These are phyloP conservation scores for Sanguinoderma infundibulare DNA, from an alignment of 1,284 basidiomycete genomes.

Conservation along the genomic window DNA sequence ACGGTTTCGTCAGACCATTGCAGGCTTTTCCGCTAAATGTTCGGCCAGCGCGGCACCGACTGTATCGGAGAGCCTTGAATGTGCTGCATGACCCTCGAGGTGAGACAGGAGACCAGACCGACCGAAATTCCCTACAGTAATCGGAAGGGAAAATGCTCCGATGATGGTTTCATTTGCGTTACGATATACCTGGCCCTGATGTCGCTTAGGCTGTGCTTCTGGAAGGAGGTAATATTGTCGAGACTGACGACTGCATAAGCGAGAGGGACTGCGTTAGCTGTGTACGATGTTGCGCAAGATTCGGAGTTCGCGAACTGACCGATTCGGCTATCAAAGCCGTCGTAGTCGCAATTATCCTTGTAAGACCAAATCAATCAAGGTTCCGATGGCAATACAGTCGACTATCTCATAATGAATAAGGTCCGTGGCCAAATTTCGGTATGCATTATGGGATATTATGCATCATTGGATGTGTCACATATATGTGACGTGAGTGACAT, in stretches of 20 bases:
- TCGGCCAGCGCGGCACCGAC: slow-evolving; percentile 61
- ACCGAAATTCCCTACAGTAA: slow-evolving; percentile 66
- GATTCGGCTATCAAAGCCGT: slow-evolving; percentile 48
- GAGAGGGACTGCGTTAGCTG: slow-evolving; percentile 34
- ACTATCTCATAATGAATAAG: too few relatives aligned
- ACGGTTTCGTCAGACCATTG: slow-evolving; percentile 48
- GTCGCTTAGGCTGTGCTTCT: neutral
- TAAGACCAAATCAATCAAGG: slow-evolving; percentile 22
- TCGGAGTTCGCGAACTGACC: slow-evolving; percentile 40
- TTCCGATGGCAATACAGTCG: too few relatives aligned
- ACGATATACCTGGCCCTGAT: slow-evolving; percentile 59
- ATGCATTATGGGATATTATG: too few relatives aligned
- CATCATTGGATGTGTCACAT: too few relatives aligned
- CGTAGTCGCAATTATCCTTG: slow-evolving; percentile 46
- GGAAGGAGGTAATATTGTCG: neutral
- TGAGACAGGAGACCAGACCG: slow-evolving; percentile 29
- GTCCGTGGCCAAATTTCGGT: too few relatives aligned
- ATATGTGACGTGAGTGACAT: too few relatives aligned
- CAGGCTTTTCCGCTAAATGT: slow-evolving; percentile 51
- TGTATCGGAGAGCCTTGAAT: slow-evolving; percentile 19
- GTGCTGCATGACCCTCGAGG: too few relatives aligned
- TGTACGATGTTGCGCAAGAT: neutral
- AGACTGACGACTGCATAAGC: slow-evolving; percentile 44
- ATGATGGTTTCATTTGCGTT: slow-evolving; percentile 63
- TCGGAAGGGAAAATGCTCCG: slow-evolving; percentile 63